phyloP scores from a whole-genome alignment of 331 rosid species.

The Prunus yedoensis region DNA sequence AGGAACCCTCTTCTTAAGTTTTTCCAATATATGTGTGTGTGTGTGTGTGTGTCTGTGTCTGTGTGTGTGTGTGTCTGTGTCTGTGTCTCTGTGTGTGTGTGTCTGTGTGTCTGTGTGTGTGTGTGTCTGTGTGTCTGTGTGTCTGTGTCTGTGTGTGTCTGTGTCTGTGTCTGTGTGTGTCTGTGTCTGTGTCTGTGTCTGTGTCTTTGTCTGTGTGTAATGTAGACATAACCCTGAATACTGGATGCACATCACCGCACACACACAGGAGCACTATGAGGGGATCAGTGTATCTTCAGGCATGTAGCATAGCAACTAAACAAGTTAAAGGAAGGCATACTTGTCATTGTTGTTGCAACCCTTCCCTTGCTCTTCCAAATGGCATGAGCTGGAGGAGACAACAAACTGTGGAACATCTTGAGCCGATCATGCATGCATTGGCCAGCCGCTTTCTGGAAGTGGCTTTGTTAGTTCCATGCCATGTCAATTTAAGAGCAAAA shows the following conservation, averaged over 20 bases:
- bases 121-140: neutral
- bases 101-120: neutral
- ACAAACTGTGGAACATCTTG: slow-evolving; percentile 43
- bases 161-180: neutral
- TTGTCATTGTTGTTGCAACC: slow-evolving; percentile 35
- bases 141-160: neutral
- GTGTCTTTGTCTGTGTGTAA: neutral
- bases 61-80: neutral
- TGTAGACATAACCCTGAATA: neutral
- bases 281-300: neutral
- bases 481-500: neutral
- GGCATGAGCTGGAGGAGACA: slow-evolving; percentile 47
- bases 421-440: slow-evolving; percentile 56
- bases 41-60: no score
- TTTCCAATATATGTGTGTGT: no score
- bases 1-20: neutral
- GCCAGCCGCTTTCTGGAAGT: slow-evolving; percentile 75
- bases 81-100: no score
- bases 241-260: neutral
- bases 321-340: slow-evolving; percentile 33
- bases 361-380: slow-evolving; percentile 48
- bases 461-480: slow-evolving; percentile 27
- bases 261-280: neutral
- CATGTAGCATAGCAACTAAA: neutral
- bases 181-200: neutral